A percentile compares a stretch with the other conserved stretches of the same genome.
Conservation (phyloP, 305 asterid genomes). For the Caryopteris hybrid region DNA sequence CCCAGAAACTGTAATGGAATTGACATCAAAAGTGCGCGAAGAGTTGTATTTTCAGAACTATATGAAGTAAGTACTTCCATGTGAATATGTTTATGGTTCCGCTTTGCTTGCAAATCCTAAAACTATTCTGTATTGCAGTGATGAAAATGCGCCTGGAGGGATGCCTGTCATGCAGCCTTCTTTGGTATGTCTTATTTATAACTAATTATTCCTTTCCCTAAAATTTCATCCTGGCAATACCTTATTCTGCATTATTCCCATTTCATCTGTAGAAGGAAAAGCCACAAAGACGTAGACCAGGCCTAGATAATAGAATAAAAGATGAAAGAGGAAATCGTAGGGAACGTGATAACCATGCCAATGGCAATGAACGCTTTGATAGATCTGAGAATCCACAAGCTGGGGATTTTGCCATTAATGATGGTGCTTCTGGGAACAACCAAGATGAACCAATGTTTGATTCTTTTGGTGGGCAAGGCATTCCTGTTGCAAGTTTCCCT, state of each 20-base stretch:
- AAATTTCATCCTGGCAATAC: not conserved
- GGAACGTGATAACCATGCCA: slow-evolving; percentile 64
- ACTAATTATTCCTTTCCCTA: not conserved
- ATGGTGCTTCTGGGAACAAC: slow-evolving; percentile 54
- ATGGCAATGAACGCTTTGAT: slow-evolving; percentile 66
- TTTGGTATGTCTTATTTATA: slow-evolving; percentile 42
- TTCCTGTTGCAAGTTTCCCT: slow-evolving; percentile 67
- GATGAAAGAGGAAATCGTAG: slow-evolving; percentile 78
- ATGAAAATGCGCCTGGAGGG: slow-evolving; percentile 96
- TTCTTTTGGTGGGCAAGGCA: slow-evolving; percentile 76
- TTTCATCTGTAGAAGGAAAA: slow-evolving; percentile 70
- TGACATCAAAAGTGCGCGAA: slow-evolving; percentile 84
- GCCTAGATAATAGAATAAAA: slow-evolving; percentile 60
- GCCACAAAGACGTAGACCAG: slow-evolving; percentile 68
- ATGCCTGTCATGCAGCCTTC: slow-evolving; percentile 90
- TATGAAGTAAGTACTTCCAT: slow-evolving; percentile 67
- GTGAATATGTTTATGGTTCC: slow-evolving; percentile 5
- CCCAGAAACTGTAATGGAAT: slow-evolving; percentile 70
- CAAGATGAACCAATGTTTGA: slow-evolving; percentile 84
- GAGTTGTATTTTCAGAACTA: slow-evolving; percentile 90
- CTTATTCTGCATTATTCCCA: slow-evolving; percentile 8
- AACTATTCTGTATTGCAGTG: slow-evolving; percentile 47
- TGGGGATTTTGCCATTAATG: slow-evolving; percentile 55
- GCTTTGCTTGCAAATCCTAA: slow-evolving; percentile 16
- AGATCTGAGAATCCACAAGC: slow-evolving; percentile 65